A percentile compares a stretch with the other conserved stretches of the same genome.
phyloP scores from a whole-genome alignment of 331 rosid species.

The Cydonia oblonga region DNA sequence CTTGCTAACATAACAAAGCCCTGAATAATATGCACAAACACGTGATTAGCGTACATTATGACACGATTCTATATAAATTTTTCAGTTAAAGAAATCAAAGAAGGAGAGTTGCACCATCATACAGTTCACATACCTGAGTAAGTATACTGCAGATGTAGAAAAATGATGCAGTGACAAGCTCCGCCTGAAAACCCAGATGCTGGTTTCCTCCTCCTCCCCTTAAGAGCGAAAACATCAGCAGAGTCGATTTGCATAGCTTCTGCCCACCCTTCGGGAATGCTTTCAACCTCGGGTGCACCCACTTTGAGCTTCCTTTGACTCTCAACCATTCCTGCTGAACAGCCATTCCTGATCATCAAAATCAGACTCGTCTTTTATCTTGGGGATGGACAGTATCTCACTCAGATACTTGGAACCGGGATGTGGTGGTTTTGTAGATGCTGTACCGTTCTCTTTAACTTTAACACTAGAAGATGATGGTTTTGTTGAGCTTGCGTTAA shows the following conservation, averaged over 20 bases:
- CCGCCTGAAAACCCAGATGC: not conserved
- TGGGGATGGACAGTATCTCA: slow-evolving; percentile 42
- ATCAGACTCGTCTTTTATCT: slow-evolving; percentile 37
- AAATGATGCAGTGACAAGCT: not conserved
- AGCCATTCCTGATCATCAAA: slow-evolving; percentile 54
- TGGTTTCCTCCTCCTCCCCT: not conserved
- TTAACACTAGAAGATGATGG: not conserved
- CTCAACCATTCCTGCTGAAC: slow-evolving; percentile 50
- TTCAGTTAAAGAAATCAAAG: not conserved
- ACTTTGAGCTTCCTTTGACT: slow-evolving; percentile 23
- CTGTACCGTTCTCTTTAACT: slow-evolving; percentile 3
- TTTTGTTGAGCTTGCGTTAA: not conserved
- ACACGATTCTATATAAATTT: not conserved
- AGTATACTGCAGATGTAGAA: not conserved
- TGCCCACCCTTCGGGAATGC: slow-evolving; percentile 48
- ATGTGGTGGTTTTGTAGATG: slow-evolving; percentile 41
- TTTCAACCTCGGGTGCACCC: slow-evolving; percentile 29
- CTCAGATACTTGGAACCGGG: slow-evolving; percentile 49
- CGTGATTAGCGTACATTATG: not conserved
- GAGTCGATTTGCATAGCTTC: slow-evolving; percentile 48
- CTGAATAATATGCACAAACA: not conserved
- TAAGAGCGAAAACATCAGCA: slow-evolving; percentile 38
- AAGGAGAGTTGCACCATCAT: not conserved
- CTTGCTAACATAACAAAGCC: not conserved
- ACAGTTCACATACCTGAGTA: not conserved